Base-by-base conservation (phyloP, 202 grass and related monocot species). In the Sporobolus alterniflorus region DNA sequence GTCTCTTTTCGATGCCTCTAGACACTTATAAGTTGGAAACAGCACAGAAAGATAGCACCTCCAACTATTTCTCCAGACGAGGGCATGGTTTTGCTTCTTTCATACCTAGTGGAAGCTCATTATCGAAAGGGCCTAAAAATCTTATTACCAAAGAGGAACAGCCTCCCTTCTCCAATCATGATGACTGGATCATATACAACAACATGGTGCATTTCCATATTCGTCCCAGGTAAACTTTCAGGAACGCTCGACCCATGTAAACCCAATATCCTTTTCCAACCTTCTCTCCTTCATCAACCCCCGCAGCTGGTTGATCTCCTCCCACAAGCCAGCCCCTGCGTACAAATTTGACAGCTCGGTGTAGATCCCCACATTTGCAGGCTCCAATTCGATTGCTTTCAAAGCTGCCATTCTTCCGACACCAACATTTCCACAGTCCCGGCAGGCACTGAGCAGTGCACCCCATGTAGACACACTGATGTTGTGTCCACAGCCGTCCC, bases 311-410 rank as follows among this genome's bases (percentile, higher is more conserved):
- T 69, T 74, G 49, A 91, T 84, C 64, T 94, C 84, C 9, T 87
- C 81, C 89, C 92, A 94, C 77, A 87, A 72, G 41, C 86, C 87
- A 85, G 61, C 81, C 60, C 42, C 74, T 16, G 92, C 92, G 75
- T 87, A 91, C 77, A 94, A 82, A 71, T 94, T 94, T 17, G 86
- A 94, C 69, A 86, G 78, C 74, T 89, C 77, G 0, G 87, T 71
- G 24, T 87, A 87, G 63, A 91, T 76, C 26, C 83, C 84, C n/a
- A 51, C 68, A 76, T 89, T 91, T 30, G 43, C 18, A 67, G 92
- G 89, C 15, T 94, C 89, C 81, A 94, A 40, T 39, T 82, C 69
- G 1, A 94, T 86, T 50, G 86, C 89, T 86, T 67, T 94, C 73
- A 87, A 77, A 84, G 89, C 92, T 56, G 89, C 83, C 78, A 94